phyloP scores from a whole-genome alignment of 148 eudicot genomes.

The Fagopyrum esculentum region DNA sequence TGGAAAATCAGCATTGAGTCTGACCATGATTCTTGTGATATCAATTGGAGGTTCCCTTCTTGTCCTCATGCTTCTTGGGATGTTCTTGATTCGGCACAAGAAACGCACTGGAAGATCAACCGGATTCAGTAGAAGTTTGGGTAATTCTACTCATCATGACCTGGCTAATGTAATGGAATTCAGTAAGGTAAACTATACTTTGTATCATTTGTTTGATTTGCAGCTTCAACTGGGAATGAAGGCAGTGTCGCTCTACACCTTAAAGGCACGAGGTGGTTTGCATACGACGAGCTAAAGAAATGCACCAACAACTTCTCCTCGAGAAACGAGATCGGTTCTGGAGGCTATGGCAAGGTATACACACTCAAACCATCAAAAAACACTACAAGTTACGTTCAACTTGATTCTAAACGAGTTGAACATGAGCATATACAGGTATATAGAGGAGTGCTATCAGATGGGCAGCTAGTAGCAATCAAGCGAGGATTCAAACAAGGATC shows the following conservation, averaged over 20 bases:
- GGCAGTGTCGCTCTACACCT: neutral
- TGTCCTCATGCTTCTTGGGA: conserved; percentile 42
- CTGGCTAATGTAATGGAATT: neutral
- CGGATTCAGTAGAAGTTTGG: conserved; percentile 62
- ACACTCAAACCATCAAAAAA: too few relatives aligned
- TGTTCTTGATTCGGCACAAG: conserved; percentile 66
- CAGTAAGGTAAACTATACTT: neutral
- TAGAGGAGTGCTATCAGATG: conserved; percentile 59
- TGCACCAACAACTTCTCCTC: conserved; percentile 13
- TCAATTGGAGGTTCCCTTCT: conserved; percentile 40
- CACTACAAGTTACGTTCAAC: too few relatives aligned
- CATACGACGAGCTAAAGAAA: conserved; percentile 11
- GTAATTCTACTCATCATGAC: conserved; percentile 25
- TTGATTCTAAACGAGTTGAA: too few relatives aligned
- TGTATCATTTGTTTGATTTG: neutral
- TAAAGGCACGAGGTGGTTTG: conserved; percentile 11
- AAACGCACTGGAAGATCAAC: conserved; percentile 71
- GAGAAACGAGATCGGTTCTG: neutral
- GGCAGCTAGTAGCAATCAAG: conserved; percentile 76
- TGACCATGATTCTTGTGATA: conserved; percentile 44
- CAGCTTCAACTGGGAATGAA: neutral
- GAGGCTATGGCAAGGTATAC: conserved; percentile 26
- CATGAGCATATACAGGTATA: conserved; percentile 30
- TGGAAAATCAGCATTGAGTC: conserved; percentile 28
- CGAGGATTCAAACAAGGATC: conserved; percentile 70